Evolutionary conservation across 768 basidiomycete genomes (phyloP).

Genomic region (Erythrobasidium yunnanense): DNA sequence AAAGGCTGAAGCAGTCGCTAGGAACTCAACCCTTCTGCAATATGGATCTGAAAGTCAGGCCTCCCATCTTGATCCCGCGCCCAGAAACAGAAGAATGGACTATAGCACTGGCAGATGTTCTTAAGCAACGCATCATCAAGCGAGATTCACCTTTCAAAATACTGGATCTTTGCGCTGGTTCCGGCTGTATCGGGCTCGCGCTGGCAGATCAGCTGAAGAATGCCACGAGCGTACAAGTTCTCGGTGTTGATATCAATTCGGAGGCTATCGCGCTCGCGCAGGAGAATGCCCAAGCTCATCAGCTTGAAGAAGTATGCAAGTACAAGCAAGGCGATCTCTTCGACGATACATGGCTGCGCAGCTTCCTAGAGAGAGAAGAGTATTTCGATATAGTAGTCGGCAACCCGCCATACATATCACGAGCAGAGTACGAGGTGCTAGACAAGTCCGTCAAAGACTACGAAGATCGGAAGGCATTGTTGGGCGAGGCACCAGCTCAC

Average conservation of each 20-base stretch:
- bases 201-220: constrained; percentile 50
- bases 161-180: constrained; percentile 85
- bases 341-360: background rate
- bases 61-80: constrained; percentile 83
- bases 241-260: constrained; percentile 48
- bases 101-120: constrained; percentile 47
- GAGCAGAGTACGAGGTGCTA: constrained; percentile 53
- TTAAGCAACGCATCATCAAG: constrained; percentile 35
- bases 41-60: constrained; percentile 41
- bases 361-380: background rate
- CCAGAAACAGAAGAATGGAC: constrained; percentile 88
- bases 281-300: constrained; percentile 44
- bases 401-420: constrained; percentile 79
- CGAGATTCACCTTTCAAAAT: constrained; percentile 43
- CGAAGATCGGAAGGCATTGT: constrained; percentile 71
- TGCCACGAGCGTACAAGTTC: constrained; percentile 44
- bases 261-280: constrained; percentile 50
- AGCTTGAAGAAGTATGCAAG: constrained; percentile 38
- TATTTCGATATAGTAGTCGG: constrained; percentile 70
- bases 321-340: constrained; percentile 36
- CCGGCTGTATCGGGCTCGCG: constrained; percentile 82
- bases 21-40: constrained; percentile 27
- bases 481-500: constrained; percentile 45
- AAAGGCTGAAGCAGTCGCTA: background rate
- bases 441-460: constrained; percentile 60